A percentile compares a stretch with the other conserved stretches of the same genome.
Evolutionary conservation across 495 filamentous ascomycete genomes (phyloP).

Genomic region (Xylaria palmicola): DNA sequence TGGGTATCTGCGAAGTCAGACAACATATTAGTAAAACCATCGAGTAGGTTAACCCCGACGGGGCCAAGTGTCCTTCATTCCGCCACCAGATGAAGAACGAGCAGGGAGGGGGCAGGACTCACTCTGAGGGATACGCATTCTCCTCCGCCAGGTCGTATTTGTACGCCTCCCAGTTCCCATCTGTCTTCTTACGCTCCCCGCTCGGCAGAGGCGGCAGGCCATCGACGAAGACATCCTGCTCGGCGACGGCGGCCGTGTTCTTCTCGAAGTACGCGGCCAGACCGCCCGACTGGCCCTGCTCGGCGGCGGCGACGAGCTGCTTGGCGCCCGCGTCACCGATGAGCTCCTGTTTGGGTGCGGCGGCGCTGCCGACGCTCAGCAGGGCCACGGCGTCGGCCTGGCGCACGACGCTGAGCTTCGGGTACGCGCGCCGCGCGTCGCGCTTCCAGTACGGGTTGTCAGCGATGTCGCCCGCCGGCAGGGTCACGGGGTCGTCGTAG

Average conservation of each 20-base stretch:
- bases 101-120: constrained; percentile 33
- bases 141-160: constrained; percentile 56
- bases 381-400: constrained; percentile 86
- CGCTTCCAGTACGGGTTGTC: constrained; percentile 99
- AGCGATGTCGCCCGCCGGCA: constrained; percentile 91
- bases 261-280: constrained; percentile 72
- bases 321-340: constrained; percentile 81
- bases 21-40: neutral
- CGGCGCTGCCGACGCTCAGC: constrained; percentile 79
- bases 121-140: constrained; percentile 57
- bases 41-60: neutral
- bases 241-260: constrained; percentile 54
- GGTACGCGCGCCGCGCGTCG: constrained; percentile 81
- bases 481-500: constrained; percentile 88
- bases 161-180: constrained; percentile 50
- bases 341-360: constrained; percentile 75
- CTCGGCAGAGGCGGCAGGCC: constrained; percentile 83
- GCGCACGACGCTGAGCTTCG: constrained; percentile 72
- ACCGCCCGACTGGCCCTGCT: constrained; percentile 70
- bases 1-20: constrained; percentile 38
- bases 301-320: constrained; percentile 75
- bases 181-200: constrained; percentile 49
- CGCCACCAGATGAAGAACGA: neutral
- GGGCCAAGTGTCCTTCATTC: neutral
- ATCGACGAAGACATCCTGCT: constrained; percentile 66